Evolutionary conservation across 345 rosid genomes (phyloP).

Genomic region (Sonneratia alba): DNA sequence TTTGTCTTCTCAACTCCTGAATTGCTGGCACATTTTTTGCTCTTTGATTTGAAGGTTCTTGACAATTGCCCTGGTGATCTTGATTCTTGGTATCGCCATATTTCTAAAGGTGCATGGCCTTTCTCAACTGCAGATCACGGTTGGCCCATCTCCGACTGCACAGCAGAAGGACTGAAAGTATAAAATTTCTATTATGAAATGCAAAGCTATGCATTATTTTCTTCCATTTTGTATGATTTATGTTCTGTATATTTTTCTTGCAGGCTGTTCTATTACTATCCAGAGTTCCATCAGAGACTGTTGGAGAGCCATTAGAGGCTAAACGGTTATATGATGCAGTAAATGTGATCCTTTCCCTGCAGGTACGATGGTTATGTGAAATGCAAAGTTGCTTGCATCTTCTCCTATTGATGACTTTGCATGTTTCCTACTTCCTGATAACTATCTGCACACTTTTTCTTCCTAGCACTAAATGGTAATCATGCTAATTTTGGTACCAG

Average conservation of each 20-base stretch:
- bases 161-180: slow-evolving; percentile 93
- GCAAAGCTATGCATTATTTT: slow-evolving; percentile 1
- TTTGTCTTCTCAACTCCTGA: not conserved
- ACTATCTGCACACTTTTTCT: not conserved
- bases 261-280: slow-evolving; percentile 75
- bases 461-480: not conserved
- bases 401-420: not conserved
- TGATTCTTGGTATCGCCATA: slow-evolving; percentile 78
- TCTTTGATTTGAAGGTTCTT: slow-evolving; percentile 39
- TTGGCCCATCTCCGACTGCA: slow-evolving; percentile 96
- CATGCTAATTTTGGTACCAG: not conserved
- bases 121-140: slow-evolving; percentile 97
- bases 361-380: slow-evolving; percentile 36
- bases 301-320: slow-evolving; percentile 67
- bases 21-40: not conserved
- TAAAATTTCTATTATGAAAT: slow-evolving; percentile 2
- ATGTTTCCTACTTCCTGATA: not conserved
- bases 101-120: slow-evolving; percentile 99
- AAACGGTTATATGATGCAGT: slow-evolving; percentile 65
- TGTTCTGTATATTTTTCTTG: slow-evolving; percentile 12
- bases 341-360: slow-evolving; percentile 77
- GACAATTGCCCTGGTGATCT: slow-evolving; percentile 87
- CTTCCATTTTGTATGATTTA: not conserved
- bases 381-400: not conserved
- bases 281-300: slow-evolving; percentile 56